Evolutionary conservation across 106 monocot species (phyloP).

Genomic region (Amphibolis antarctica): DNA sequence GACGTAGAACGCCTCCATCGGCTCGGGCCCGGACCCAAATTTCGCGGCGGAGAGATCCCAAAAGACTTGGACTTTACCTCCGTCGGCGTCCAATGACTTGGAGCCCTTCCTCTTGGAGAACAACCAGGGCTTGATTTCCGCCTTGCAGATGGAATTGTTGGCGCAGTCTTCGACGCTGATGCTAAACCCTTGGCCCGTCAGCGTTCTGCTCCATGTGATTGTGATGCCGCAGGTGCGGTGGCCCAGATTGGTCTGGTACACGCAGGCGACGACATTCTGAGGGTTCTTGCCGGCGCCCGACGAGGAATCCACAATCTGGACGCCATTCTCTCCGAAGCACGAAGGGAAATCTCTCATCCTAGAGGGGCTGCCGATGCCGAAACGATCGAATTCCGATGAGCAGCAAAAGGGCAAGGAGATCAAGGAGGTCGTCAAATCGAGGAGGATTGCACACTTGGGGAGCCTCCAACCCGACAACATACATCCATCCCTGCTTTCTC

Average conservation of each 20-base stretch:
- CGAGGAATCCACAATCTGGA: too few species aligned
- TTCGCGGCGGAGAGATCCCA: neutral
- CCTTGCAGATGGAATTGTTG: conserved; percentile 1
- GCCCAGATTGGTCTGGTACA: neutral
- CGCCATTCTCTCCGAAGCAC: too few species aligned
- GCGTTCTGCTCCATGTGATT: neutral
- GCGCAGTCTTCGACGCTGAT: neutral
- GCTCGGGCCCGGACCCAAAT: neutral
- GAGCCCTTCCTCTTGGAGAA: neutral
- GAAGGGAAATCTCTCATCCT: too few species aligned
- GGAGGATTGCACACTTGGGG: too few species aligned
- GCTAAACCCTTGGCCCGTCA: neutral
- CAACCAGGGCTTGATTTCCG: neutral
- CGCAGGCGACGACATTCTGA: neutral
- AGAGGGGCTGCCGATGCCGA: too few species aligned
- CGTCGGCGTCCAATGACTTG: neutral
- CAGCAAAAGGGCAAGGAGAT: too few species aligned
- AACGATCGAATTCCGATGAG: too few species aligned
- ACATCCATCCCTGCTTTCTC: too few species aligned
- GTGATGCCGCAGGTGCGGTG: neutral
- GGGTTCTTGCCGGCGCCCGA: too few species aligned
- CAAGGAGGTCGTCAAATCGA: too few species aligned
- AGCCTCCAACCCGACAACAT: too few species aligned
- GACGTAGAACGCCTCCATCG: conserved; percentile 1
- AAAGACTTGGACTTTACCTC: neutral